Evolutionary conservation across 352 stramenopile species (phyloP), one percentile per base, ranked within the genome.

Genomic region (Globisporangium ultimum): DNA sequence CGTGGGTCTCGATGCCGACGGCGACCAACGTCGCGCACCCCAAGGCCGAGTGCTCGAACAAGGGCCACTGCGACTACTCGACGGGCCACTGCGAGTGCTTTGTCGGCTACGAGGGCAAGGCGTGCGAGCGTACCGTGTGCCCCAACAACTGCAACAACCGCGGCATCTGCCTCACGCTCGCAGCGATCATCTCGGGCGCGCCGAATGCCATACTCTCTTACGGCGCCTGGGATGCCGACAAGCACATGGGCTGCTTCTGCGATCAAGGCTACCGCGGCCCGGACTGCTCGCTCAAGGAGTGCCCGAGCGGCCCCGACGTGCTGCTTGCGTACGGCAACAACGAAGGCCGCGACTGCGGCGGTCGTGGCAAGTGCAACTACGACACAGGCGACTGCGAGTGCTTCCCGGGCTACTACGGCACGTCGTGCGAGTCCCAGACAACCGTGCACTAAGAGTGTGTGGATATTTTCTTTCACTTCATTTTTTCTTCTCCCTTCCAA

Each of bases 211-310:
- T 53, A 20, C 7, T 1, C 2, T 14, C 53, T 0, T 97, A 96
- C 64, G 34, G 15, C 0, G 89, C 93, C 11, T 98, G 93, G 90
- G 96, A 99, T 66, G 80, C 72, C 20, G 68, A 79, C 43, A 98
- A 98, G 76, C 84, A 97, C 55, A 93, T 97, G 64, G 96, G 94
- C 52, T 98, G 96, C 79, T 89, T 87, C 68, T 99, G 95, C 62
- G 95, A 98, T 67, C 65, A 91, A 36, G 96, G 96, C 41, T 98
- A 91, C 71, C 87, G 93, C 64, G 96, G 96, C 3, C 90, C 96
- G 0, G 96, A 99, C 74, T 98, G 96, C 71, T 98, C 87, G 48
- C 74, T 98, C 41, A 96, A 97, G 68, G 93, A 98, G 66, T 98
- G 95, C 57, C 96, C 95, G 14, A 98, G 91, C 24, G 89, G 89